Evolutionary conservation across 495 filamentous ascomycete genomes (phyloP).

Genomic region (Trichoderma virens): DNA sequence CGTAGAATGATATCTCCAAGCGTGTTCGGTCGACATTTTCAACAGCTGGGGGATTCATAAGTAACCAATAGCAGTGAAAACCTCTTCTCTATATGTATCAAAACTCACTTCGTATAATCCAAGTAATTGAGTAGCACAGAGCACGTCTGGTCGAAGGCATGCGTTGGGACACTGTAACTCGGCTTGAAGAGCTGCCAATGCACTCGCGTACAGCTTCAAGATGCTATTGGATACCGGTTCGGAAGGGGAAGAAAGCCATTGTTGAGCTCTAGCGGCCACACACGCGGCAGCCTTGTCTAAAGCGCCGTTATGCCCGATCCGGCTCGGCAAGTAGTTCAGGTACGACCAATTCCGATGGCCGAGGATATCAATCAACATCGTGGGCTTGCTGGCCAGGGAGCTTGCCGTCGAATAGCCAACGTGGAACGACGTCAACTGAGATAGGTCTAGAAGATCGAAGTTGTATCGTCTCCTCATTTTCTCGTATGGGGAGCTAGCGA

Average conservation of each 20-base stretch:
- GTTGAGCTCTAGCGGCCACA: constrained; percentile 2
- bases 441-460: constrained; percentile 4
- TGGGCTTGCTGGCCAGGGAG: background rate
- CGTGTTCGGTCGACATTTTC: background rate
- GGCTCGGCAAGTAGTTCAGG: background rate
- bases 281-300: background rate
- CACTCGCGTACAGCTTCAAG: background rate
- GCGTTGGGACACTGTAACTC: background rate
- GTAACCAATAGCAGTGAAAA: background rate
- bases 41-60: background rate
- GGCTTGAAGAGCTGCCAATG: background rate
- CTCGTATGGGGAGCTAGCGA: background rate
- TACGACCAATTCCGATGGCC: background rate
- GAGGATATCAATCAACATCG: background rate
- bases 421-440: background rate
- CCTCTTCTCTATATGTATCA: background rate
- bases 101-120: background rate
- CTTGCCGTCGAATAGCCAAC: background rate
- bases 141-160: background rate
- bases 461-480: background rate
- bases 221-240: background rate
- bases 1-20: background rate
- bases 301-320: background rate
- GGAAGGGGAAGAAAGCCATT: background rate
- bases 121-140: background rate